Base-by-base conservation (phyloP, 441 rosid genomes). In the Gossypium davidsonii region DNA sequence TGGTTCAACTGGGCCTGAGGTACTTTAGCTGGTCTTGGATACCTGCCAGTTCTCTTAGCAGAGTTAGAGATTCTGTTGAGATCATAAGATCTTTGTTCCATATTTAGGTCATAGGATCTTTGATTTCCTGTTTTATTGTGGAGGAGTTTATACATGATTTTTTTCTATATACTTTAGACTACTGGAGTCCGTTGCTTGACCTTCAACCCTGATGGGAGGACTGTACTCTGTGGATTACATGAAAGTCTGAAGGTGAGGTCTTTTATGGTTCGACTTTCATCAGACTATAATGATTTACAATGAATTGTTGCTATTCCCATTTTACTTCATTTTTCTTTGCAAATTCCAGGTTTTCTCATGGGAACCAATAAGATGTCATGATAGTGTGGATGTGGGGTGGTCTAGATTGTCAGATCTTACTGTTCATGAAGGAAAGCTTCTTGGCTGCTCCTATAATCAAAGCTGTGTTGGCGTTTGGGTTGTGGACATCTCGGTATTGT, bases 401-500 rank as follows among this genome's bases (percentile, higher is more conserved):
- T 91, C 99, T 66, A 93, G 78, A 80, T 82, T 93, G 85, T 89
- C 93, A 2, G 99, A 95, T 86, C 91, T 95, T 81, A 91, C 86
- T 85, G 90, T 93, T 76, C 93, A 93, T 42, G 97, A 93, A 82
- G 99, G 97, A 73, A 96, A 96, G 87, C 99, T 96, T 78, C 97
- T 96, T 52, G 98, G 97, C 73, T 96, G 99, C 85, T 96, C 99
- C 12, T 88, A 85, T 80, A 96, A 96, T 81, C 98, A 96, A 84
- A 96, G 90, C 72, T 91, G 99, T 77, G 99, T 95, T 21, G 99
- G 98, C 76, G 93, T 95, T 69, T 96, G 99, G 99, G 98, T 96
- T 78, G 99, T 89, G 31, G 98, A 93, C 82, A 89, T 91, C 82
- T 87, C 91, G 91, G 99, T 96, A 93, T 74, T 37, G 48, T 73